phyloP scores from a whole-genome alignment of 306 rosid species.

The Gynostemma pentaphyllum region DNA sequence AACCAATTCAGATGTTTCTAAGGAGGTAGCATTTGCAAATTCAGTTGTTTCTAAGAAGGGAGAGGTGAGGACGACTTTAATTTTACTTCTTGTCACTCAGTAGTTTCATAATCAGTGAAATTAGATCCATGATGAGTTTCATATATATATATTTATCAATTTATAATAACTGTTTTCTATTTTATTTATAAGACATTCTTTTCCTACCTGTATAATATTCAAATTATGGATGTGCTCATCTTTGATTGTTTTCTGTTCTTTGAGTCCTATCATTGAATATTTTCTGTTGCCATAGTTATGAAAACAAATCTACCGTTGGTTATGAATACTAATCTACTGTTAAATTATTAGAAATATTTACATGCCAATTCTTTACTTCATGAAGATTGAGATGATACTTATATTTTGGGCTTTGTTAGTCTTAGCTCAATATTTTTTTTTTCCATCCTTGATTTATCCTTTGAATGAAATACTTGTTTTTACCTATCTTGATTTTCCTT shows the following conservation, averaged over 20 bases:
- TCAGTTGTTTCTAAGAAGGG: slow-evolving; percentile 24
- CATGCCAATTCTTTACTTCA: neutral
- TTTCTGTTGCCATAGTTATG: neutral
- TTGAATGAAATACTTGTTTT: neutral
- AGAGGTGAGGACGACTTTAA: slow-evolving; percentile 41
- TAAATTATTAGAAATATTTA: neutral
- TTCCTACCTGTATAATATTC: neutral
- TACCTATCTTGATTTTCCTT: slow-evolving; percentile 11
- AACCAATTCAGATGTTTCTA: too few relatives aligned
- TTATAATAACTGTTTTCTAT: neutral
- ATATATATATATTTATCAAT: neutral
- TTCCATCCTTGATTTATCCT: neutral
- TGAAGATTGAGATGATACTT: neutral
- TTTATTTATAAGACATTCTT: neutral
- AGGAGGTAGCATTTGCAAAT: slow-evolving; percentile 15
- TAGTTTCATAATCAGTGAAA: neutral
- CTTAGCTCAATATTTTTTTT: neutral
- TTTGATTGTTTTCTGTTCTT: neutral
- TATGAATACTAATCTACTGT: neutral
- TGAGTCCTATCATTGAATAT: neutral
- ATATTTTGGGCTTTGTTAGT: neutral
- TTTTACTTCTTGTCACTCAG: neutral
- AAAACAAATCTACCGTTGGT: neutral
- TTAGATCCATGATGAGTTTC: neutral
- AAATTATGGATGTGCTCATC: neutral